Evolutionary conservation across 2,329 filamentous ascomycete genomes (phyloP), one percentile per base, ranked within the genome.

Genomic region (Colletotrichum simmondsii): DNA sequence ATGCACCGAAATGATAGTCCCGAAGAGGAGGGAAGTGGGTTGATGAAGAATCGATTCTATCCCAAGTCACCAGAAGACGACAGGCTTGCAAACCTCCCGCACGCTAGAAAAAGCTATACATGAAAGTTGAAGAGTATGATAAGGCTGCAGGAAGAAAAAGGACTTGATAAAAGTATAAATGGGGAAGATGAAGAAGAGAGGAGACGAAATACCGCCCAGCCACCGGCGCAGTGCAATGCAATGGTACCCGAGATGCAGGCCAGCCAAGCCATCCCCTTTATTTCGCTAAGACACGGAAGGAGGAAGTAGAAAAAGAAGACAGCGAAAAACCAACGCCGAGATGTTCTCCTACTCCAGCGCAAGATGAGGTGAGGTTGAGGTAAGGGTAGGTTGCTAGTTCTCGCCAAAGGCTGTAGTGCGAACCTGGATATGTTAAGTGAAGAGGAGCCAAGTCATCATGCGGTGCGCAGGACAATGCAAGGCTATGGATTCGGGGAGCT

Each of bases 141-240:
- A n/a, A 30, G n/a, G 35, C 22, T 19, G 57, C 14, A 10, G 16
- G 32, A 14, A 49, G 2, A 56, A 49, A 8, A 59, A 28, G 42
- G 32, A n/a, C 19, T 22, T 49, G 42, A 49, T 49, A 22, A 22
- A 49, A 26, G 19, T 35, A 6, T 19, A 49, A 10, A 10, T 30
- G 32, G 2, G 32, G 2, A 56, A 28, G 7, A 59, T 37, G 37
- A 32, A n/a, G 35, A 46, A 11, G 24, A 65, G 22, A 56, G 62
- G 54, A 60, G 54, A 30, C 42, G 32, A 32, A 46, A 42, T 59
- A 26, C 71, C 37, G 37, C 56, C 65, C 54, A 60, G 32, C 65
- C 32, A 54, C 49, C 60, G 19, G 56, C 56, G 71, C 66, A 52
- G 53, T 73, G 67, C 71, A 73, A 73, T 65, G 71, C 67, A 46